phyloP scores from a whole-genome alignment of 1,139 yeast genomes.

The Pichia sp. region DNA sequence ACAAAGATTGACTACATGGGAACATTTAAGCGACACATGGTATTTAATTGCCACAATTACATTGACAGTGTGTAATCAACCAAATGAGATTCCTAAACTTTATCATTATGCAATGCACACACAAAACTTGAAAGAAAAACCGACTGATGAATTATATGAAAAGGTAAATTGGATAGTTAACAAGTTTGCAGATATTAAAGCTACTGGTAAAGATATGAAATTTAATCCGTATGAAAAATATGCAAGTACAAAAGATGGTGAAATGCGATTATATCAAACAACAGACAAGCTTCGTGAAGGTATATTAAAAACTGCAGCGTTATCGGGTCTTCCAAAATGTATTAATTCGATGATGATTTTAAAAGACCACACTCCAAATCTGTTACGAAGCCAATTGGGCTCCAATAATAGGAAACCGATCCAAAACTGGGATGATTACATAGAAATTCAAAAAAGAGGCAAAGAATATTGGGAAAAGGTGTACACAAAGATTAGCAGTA shows the following conservation, averaged over 20 bases:
- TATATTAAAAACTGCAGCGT: slow-evolving; percentile 66
- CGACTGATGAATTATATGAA: slow-evolving; percentile 27
- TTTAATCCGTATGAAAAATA: slow-evolving; percentile 6
- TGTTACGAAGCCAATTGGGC: slow-evolving; percentile 28
- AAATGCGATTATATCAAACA: slow-evolving; percentile 22
- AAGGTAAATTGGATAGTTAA: slow-evolving; percentile 12
- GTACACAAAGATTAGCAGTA: slow-evolving; percentile 64
- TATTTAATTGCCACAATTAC: slow-evolving; percentile 76
- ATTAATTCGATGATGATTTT: slow-evolving; percentile 70
- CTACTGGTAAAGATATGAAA: slow-evolving; percentile 13
- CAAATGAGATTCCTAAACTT: slow-evolving; percentile 70
- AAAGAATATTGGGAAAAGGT: slow-evolving; percentile 66
- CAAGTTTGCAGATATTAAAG: slow-evolving; percentile 17
- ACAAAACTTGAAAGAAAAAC: slow-evolving; percentile 11
- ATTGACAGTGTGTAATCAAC: slow-evolving; percentile 73
- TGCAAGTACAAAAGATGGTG: background rate
- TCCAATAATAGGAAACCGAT: slow-evolving; percentile 14
- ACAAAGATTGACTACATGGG: slow-evolving; percentile 44
- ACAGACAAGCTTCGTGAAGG: slow-evolving; percentile 70
- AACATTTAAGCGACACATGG: slow-evolving; percentile 43
- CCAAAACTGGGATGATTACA: slow-evolving; percentile 16
- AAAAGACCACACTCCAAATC: slow-evolving; percentile 57
- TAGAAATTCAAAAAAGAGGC: slow-evolving; percentile 42
- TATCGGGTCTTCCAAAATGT: slow-evolving; percentile 78
- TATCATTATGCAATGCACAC: slow-evolving; percentile 64